Evolutionary conservation across 305 asterid genomes (phyloP).

Genomic region (Withania somnifera): DNA sequence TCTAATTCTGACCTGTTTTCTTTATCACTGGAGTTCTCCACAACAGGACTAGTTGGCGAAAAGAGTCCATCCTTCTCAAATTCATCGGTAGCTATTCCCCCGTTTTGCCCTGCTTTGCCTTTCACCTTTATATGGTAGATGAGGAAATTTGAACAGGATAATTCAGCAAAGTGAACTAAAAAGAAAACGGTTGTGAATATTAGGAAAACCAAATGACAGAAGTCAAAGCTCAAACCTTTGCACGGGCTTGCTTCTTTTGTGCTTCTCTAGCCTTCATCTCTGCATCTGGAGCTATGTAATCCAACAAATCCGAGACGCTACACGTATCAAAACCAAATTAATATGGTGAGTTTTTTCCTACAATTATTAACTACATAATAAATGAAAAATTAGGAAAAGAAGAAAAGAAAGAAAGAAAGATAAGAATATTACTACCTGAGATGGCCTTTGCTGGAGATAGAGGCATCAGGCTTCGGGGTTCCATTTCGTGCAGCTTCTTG

Average conservation of each 20-base stretch:
- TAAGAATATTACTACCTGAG: conserved; percentile 44
- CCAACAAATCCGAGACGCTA: conserved; percentile 88
- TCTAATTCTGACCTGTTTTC: conserved; percentile 45
- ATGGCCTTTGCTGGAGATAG: conserved; percentile 95
- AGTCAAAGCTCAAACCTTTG: conserved; percentile 39
- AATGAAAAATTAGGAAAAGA: background rate
- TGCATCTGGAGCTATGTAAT: conserved; percentile 80
- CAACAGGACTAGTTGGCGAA: conserved; percentile 34
- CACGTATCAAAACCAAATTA: conserved; percentile 5
- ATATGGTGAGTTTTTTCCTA: too few species aligned
- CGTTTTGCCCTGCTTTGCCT: conserved; percentile 54
- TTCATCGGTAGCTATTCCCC: conserved; percentile 42
- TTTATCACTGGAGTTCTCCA: conserved; percentile 55
- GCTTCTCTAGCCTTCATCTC: conserved; percentile 85
- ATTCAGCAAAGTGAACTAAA: background rate
- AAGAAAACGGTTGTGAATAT: background rate
- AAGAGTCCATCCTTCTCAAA: conserved; percentile 35
- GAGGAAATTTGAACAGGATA: conserved; percentile 1
- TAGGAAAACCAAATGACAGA: conserved; percentile 6
- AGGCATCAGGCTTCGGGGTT: conserved; percentile 90
- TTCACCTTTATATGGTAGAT: conserved; percentile 41
- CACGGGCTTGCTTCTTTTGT: conserved; percentile 85
- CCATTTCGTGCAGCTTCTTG: conserved; percentile 96
- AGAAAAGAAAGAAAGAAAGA: background rate
- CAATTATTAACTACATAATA: too few species aligned